These are phyloP conservation scores for Amniculicola lignicola DNA, from an alignment of 495 filamentous ascomycete genomes.

Conservation along the genomic window DNA sequence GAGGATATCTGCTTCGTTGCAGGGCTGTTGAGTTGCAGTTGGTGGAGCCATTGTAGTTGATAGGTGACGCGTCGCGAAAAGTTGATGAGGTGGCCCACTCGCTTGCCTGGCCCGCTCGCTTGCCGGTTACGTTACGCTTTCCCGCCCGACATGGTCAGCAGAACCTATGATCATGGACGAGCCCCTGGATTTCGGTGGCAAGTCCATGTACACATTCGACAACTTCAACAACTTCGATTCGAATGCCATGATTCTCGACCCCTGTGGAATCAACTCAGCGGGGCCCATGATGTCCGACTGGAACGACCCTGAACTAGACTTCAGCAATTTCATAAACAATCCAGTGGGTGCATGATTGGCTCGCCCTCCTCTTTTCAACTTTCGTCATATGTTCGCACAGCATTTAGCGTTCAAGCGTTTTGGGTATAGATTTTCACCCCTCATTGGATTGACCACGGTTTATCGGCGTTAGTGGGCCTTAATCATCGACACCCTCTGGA, in stretches of 20 bases:
- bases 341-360: conserved; percentile 24
- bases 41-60: too few relatives aligned
- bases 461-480: conserved; percentile 19
- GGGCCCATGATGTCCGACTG: conserved; percentile 29
- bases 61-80: too few relatives aligned
- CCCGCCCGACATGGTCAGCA: conserved; percentile 14
- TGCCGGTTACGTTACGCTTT: too few relatives aligned
- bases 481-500: background rate
- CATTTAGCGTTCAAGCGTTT: conserved; percentile 33
- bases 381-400: conserved; percentile 1
- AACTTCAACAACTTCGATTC: conserved; percentile 26
- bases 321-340: conserved; percentile 35
- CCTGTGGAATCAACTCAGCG: conserved; percentile 6
- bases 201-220: conserved; percentile 26
- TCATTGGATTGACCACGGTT: background rate
- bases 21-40: too few relatives aligned
- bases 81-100: too few relatives aligned
- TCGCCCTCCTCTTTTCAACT: background rate
- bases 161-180: conserved; percentile 34
- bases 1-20: too few relatives aligned
- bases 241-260: conserved; percentile 27
- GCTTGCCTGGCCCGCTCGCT: too few relatives aligned
- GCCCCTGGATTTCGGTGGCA: conserved; percentile 23
- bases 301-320: conserved; percentile 33
- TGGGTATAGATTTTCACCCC: conserved; percentile 12